Base-by-base conservation (phyloP, 805 yeast species). In the Lipomyces anomalus region DNA sequence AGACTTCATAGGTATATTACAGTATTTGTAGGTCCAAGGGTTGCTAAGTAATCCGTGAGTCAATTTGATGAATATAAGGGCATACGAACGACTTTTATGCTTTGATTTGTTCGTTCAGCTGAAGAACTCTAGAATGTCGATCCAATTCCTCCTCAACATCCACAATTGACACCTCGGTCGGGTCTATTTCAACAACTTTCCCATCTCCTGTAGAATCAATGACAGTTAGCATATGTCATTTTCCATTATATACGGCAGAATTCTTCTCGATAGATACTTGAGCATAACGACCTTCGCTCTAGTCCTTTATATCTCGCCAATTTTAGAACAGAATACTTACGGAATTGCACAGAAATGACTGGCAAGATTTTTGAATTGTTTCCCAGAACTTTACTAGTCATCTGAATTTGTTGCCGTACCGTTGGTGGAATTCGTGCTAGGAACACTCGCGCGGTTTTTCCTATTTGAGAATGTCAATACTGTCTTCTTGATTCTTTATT, bases 371-470 rank as follows among this genome's bases (percentile, higher is more conserved):
- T 66, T 0, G 80, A 67, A 4, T 48, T 52, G 4, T 64, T 58
- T 3, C 72, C 68, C 38, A 88, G 69, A 22, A 87, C 73, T 59
- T 82, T 80, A 57, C 75, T 76, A 52, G 81, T 79, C 2, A 89
- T 68, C n/a, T 71, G 63, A 44, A 89, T 79, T 6, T 73, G 61
- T 34, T 74, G 70, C 57, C 82, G 80, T 57, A 80, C 70, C 24
- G 79, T 69, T 4, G 92, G 87, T 7, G 97, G 97, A 35, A 89
- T 76, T 43, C 85, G 74, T 7, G 92, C 74, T 38, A 89, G 72
- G 57, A 89, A 81, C 6, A 84, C 69, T 57, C 97, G 78, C 4
- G 95, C 88, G 4, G 84, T 71, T 64, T 82, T 84, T 36, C 88
- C 92, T 68, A 52, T 40, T 32, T 42, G 43, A 29, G 52, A 32